These are phyloP conservation scores for Fraxinus quadrangulata DNA, from an alignment of 257 asterid genomes.

Conservation along the genomic window DNA sequence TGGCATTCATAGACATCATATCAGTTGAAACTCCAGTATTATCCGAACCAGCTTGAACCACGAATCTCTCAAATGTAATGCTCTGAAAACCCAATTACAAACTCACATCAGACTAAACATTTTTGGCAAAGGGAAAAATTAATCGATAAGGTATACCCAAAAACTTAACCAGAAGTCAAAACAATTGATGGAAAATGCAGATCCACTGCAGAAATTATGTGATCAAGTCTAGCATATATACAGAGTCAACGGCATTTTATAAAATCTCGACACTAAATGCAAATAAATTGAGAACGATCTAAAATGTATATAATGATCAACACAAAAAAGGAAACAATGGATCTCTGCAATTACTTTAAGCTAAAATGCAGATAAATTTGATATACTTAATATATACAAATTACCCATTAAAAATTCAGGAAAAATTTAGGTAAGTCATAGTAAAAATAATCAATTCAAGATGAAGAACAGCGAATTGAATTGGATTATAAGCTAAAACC, in stretches of 20 bases:
- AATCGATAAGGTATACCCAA: not conserved
- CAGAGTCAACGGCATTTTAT: not conserved
- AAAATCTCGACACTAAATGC: not conserved
- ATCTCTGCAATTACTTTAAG: not conserved
- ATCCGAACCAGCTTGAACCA: constrained; percentile 79
- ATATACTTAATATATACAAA: too few relatives aligned
- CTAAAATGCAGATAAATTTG: not conserved
- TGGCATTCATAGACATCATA: constrained; percentile 70
- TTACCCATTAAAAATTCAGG: not conserved
- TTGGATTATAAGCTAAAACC: not conserved
- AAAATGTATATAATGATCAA: too few relatives aligned
- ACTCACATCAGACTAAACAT: not conserved
- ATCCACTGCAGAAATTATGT: not conserved
- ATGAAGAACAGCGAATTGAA: not conserved
- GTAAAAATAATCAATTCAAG: too few relatives aligned
- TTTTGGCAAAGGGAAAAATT: not conserved
- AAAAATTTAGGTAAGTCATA: too few relatives aligned
- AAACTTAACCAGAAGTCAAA: too few relatives aligned
- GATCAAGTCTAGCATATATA: not conserved
- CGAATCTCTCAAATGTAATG: constrained; percentile 58
- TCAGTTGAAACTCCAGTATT: constrained; percentile 63
- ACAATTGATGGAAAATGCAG: not conserved
- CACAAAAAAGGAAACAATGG: not conserved
- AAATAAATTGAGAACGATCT: not conserved
- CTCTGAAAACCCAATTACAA: constrained; percentile 42